Conservation (phyloP, 1,284 basidiomycete genomes). For the Fomitopsis schrenkii region DNA sequence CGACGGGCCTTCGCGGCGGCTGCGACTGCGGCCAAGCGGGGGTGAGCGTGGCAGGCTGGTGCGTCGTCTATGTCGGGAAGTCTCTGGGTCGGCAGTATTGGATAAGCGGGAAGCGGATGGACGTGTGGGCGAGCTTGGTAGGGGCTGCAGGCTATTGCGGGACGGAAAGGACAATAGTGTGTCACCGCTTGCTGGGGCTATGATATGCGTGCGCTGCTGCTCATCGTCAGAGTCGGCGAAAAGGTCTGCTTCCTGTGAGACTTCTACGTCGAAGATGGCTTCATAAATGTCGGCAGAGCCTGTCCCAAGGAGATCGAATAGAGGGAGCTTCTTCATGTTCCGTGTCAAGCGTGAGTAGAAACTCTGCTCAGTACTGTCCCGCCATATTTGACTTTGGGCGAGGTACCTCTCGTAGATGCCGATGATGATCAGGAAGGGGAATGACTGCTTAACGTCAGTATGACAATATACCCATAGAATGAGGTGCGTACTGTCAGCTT, state of each 20-base stretch:
- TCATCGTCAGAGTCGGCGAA: slow-evolving; percentile 48
- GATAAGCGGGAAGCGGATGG: slow-evolving; percentile 2
- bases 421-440: slow-evolving; percentile 78
- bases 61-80: slow-evolving; percentile 3
- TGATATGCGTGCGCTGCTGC: slow-evolving; percentile 1
- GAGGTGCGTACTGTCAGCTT: slow-evolving; percentile 54
- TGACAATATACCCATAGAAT: not conserved
- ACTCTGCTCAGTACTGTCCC: slow-evolving; percentile 45
- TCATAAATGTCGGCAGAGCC: slow-evolving; percentile 62
- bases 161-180: slow-evolving; percentile 37
- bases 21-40: slow-evolving; percentile 6
- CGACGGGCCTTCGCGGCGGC: slow-evolving; percentile 11
- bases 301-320: slow-evolving; percentile 69
- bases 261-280: slow-evolving; percentile 72
- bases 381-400: slow-evolving; percentile 42
- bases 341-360: slow-evolving; percentile 65
- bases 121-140: slow-evolving; percentile 3
- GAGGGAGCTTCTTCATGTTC: slow-evolving; percentile 64
- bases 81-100: slow-evolving; percentile 8
- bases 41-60: slow-evolving; percentile 9
- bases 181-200: slow-evolving; percentile 12
- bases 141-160: slow-evolving; percentile 32
- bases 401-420: slow-evolving; percentile 78
- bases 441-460: slow-evolving; percentile 40
- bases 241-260: slow-evolving; percentile 36